Evolutionary conservation across 768 basidiomycete species (phyloP).

Genomic region (Leccinum variicolor): DNA sequence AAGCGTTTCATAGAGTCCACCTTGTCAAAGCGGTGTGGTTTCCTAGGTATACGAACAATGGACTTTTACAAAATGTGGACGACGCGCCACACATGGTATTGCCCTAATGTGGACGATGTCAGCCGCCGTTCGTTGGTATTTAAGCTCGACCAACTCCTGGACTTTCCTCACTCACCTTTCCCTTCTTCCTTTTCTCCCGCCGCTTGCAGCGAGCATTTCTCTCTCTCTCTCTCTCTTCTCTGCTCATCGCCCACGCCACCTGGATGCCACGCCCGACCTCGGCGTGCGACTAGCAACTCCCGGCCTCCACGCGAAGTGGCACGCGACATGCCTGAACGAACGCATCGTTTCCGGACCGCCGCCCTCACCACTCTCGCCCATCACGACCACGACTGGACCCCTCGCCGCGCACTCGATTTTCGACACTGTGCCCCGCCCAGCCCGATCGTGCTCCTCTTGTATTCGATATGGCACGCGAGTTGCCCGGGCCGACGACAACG

Average conservation of each 20-base stretch:
- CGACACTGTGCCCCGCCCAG: background rate
- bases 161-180: background rate
- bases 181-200: background rate
- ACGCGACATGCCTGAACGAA: conserved; percentile 1
- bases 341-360: background rate
- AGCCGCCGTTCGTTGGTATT: conserved; percentile 10
- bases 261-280: background rate
- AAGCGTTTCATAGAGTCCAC: background rate
- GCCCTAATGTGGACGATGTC: conserved; percentile 2
- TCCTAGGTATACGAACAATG: background rate
- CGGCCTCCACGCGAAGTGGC: background rate
- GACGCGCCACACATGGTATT: background rate
- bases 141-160: background rate
- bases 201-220: background rate
- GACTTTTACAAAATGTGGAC: background rate
- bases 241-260: background rate
- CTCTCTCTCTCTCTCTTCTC: background rate
- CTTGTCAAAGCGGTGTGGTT: background rate
- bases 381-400: background rate
- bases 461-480: background rate
- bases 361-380: background rate
- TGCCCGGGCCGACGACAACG: background rate
- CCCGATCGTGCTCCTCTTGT: background rate
- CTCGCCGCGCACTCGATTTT: background rate
- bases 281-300: background rate